Evolutionary conservation across 2,329 filamentous ascomycete species (phyloP).

Genomic region (Lojkania enalia): DNA sequence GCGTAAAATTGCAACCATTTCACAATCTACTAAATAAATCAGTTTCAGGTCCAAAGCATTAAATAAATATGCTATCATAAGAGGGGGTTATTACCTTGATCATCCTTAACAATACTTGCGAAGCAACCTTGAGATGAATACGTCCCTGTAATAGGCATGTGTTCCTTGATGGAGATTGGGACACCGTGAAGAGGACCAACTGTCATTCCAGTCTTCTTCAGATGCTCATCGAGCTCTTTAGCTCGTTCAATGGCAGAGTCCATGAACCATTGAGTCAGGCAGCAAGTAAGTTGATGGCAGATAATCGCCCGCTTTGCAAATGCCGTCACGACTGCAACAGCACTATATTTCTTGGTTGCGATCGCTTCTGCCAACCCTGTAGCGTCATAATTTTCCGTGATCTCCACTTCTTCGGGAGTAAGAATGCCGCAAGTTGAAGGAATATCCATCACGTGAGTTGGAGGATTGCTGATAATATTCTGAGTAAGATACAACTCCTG

Average conservation of each 20-base stretch:
- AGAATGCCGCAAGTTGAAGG: constrained; percentile 48
- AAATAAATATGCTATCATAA: constrained; percentile 60
- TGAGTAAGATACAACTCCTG: constrained; percentile 14
- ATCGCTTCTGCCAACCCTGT: constrained; percentile 60
- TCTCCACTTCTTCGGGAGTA: constrained; percentile 49
- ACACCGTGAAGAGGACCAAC: constrained; percentile 52
- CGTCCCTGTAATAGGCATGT: constrained; percentile 53
- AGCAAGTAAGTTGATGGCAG: constrained; percentile 53
- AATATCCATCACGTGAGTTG: constrained; percentile 23
- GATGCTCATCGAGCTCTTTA: constrained; percentile 47
- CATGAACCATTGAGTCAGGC: constrained; percentile 54
- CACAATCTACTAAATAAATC: constrained; percentile 54
- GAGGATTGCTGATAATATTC: constrained; percentile 16
- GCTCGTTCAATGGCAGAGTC: constrained; percentile 50
- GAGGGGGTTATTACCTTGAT: constrained; percentile 56
- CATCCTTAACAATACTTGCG: constrained; percentile 63
- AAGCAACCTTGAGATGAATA: constrained; percentile 63
- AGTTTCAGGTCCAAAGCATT: too few species aligned
- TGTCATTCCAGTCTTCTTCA: constrained; percentile 36
- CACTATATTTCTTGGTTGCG: constrained; percentile 58
- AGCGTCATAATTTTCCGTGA: constrained; percentile 57
- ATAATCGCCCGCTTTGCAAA: constrained; percentile 61
- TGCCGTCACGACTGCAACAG: constrained; percentile 58
- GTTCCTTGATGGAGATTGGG: constrained; percentile 54
- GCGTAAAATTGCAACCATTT: constrained; percentile 59